Percentiles rank a stretch among this genome's conserved stretches.
phyloP scores from a whole-genome alignment of 345 rosid genomes.

The Hibiscus trionum region DNA sequence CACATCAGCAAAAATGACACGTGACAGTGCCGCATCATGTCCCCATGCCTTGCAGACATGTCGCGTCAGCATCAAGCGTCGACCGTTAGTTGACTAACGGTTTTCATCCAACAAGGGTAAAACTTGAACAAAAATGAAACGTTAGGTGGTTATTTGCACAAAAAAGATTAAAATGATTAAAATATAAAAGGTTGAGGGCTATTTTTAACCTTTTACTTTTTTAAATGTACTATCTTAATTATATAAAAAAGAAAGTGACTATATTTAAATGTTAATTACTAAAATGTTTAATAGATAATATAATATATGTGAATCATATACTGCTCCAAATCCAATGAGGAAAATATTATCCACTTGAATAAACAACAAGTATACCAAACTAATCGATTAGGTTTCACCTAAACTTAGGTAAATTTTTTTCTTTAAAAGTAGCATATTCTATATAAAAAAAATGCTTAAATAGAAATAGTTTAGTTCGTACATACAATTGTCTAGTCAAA shows the following conservation, averaged over 20 bases:
- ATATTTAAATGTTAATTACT: not conserved
- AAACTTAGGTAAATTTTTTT: slow-evolving; percentile 4
- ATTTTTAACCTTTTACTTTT: no score
- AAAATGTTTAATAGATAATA: not conserved
- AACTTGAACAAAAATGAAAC: no score
- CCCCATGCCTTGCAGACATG: no score
- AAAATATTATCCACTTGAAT: not conserved
- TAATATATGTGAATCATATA: not conserved
- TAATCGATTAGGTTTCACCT: slow-evolving; percentile 4
- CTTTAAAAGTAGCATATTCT: not conserved
- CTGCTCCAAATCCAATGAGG: not conserved
- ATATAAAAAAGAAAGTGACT: not conserved
- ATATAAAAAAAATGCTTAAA: not conserved
- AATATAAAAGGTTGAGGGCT: no score
- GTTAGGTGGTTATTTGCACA: no score
- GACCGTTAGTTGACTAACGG: no score
- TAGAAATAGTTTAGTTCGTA: not conserved
- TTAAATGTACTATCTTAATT: not conserved
- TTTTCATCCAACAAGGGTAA: no score
- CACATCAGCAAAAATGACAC: no score
- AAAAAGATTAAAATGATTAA: no score
- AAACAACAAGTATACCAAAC: not conserved
- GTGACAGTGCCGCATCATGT: no score
- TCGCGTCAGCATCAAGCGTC: no score
- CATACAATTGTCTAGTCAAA: no score